Evolutionary conservation across 371 early-diverging fungal species (phyloP).

Genomic region (Dinochytrium kinnereticum): DNA sequence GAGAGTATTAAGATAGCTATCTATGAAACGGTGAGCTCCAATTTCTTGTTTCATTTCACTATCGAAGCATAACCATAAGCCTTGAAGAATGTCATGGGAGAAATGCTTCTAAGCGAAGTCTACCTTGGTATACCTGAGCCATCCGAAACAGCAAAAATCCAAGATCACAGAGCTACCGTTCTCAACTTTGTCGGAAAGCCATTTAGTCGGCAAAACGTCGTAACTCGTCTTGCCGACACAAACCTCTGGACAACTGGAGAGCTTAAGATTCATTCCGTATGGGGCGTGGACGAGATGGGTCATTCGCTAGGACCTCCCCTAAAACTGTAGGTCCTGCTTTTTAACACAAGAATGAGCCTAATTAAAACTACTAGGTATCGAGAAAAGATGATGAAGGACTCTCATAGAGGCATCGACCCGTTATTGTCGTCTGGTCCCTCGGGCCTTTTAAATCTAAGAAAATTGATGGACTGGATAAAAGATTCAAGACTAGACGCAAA

Average conservation of each 20-base stretch:
- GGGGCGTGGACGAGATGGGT: slow-evolving; percentile 50
- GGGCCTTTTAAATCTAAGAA: slow-evolving; percentile 49
- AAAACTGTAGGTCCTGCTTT: slow-evolving; percentile 8
- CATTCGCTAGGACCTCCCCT: slow-evolving; percentile 40
- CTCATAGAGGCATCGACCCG: slow-evolving; percentile 22
- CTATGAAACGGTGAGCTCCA: slow-evolving; percentile 42
- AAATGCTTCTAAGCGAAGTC: slow-evolving; percentile 42
- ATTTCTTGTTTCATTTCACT: not conserved
- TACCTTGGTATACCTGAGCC: slow-evolving; percentile 49
- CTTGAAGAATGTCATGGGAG: slow-evolving; percentile 39
- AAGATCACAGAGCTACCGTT: slow-evolving; percentile 28
- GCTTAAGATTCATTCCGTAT: slow-evolving; percentile 38
- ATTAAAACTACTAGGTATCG: not conserved
- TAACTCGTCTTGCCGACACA: not conserved
- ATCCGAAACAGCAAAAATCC: slow-evolving; percentile 33
- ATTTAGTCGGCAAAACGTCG: slow-evolving; percentile 21
- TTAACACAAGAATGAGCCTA: not conserved
- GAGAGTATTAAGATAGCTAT: slow-evolving; percentile 43
- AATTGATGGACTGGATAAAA: slow-evolving; percentile 54
- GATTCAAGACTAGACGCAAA: slow-evolving; percentile 52
- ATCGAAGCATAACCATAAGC: too few species aligned
- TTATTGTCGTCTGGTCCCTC: slow-evolving; percentile 23
- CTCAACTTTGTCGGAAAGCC: slow-evolving; percentile 45
- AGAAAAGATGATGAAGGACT: slow-evolving; percentile 3
- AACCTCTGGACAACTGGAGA: slow-evolving; percentile 41